Base-by-base conservation (phyloP, 2,329 filamentous ascomycete species). In the Neonectria coccinea region DNA sequence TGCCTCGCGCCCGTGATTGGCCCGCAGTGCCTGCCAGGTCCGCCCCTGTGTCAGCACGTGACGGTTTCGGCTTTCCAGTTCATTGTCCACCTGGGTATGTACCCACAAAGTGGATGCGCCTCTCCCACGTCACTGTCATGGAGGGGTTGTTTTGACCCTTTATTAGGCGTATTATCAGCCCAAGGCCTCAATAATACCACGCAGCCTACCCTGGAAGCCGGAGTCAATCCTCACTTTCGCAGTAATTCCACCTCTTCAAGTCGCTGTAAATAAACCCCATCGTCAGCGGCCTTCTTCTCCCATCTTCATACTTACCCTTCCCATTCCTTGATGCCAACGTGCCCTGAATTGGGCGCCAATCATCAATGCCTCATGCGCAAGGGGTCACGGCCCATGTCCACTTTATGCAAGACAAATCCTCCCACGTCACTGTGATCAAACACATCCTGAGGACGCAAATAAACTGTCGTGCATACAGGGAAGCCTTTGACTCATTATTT, bases 1-100 rank as follows among this genome's bases (percentile, higher is more conserved):
- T 48, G 11, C 56, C 61, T 67, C 63, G 67, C 70, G 68, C 71
- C 67, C 65, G 66, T 74, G 60, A 58, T 63, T 63, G 60, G 60
- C 31, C 41, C 31, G 47, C 50, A 53, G 12, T 29, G 70, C 69
- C 65, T 67, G 45, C 7, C 25, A 41, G 31, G 18, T 29, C 18
- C 50, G 12, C 36, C 58, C 52, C 52, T 42, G 33, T 14, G 2
- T 16, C 12, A 45, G 52, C 71, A 73, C 70, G 71, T 73, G 71
- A 60, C 33, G 27, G 3, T 10, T 4, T 12, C 33, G 33, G 33
- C 29, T 31, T 31, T 42, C n/a, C n/a, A n/a, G 36, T 29, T 27
- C 14, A 18, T 22, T 31, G 39, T 59, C 31, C 16, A 11, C 22
- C 16, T 52, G 31, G 8, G 48, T 29, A 29, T 27, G 47, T 50